phyloP scores from a whole-genome alignment of 2,329 filamentous ascomycete genomes.

The Cryphonectria radicalis region DNA sequence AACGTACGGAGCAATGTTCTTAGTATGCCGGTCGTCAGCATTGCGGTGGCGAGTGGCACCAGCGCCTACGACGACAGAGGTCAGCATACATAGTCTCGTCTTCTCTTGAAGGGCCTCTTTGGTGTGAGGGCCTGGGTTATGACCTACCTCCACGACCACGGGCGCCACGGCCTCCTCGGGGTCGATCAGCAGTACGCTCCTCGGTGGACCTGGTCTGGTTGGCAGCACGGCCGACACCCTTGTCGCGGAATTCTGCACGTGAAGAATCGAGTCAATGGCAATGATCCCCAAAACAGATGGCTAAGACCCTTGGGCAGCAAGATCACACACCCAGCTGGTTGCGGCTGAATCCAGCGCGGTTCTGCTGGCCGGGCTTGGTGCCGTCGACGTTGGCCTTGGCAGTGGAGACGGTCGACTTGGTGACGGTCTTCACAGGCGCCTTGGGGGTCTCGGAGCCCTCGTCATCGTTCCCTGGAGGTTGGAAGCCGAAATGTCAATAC shows the following conservation, averaged over 20 bases:
- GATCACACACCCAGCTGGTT: slow-evolving; percentile 82
- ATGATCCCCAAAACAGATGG: slow-evolving; percentile 6
- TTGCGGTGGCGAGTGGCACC: slow-evolving; percentile 57
- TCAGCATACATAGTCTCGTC: slow-evolving; percentile 16
- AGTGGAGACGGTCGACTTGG: slow-evolving; percentile 77
- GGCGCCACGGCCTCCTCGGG: slow-evolving; percentile 67
- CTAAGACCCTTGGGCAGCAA: not conserved
- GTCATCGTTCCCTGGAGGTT: slow-evolving; percentile 61
- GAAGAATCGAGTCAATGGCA: slow-evolving; percentile 30
- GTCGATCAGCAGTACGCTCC: slow-evolving; percentile 60
- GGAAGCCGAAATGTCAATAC: slow-evolving; percentile 21
- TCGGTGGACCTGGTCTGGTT: slow-evolving; percentile 83
- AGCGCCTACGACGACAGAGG: slow-evolving; percentile 47
- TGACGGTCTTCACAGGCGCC: slow-evolving; percentile 84
- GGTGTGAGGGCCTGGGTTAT: not conserved
- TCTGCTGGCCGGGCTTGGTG: slow-evolving; percentile 61
- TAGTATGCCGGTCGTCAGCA: slow-evolving; percentile 61
- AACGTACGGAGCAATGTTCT: slow-evolving; percentile 52
- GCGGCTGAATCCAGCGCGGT: slow-evolving; percentile 66
- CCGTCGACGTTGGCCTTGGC: slow-evolving; percentile 85
- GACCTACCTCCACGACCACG: slow-evolving; percentile 63
- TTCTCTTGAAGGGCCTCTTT: not conserved
- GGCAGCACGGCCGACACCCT: slow-evolving; percentile 76
- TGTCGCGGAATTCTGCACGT: slow-evolving; percentile 81
- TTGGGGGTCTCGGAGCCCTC: slow-evolving; percentile 73